A percentile compares a stretch with the other conserved stretches of the same genome.
These are phyloP conservation scores for Ambrosia trifida DNA, from an alignment of 129 eudicot species.

Conservation along the genomic window DNA sequence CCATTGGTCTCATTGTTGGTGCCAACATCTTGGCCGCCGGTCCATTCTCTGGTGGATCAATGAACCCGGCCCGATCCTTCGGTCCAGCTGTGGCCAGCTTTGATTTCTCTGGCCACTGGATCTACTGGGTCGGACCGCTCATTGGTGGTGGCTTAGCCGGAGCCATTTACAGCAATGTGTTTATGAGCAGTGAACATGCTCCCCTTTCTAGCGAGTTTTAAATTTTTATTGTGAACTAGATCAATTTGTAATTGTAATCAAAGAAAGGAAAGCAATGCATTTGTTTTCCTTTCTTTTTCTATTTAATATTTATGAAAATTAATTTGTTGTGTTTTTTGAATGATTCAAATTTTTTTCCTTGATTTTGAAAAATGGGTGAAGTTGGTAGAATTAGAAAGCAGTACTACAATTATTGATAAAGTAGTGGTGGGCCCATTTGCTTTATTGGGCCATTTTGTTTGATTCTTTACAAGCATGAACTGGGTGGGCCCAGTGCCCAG, in stretches of 20 bases:
- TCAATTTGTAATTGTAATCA: constrained; percentile 26
- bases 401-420: constrained; percentile 19
- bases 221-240: constrained; percentile 1
- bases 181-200: constrained; percentile 53
- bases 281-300: constrained; percentile 32
- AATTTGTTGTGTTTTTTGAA: not conserved
- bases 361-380: constrained; percentile 24
- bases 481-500: constrained; percentile 25
- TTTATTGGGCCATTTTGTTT: constrained; percentile 29
- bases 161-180: constrained; percentile 48
- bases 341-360: not conserved
- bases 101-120: constrained; percentile 57
- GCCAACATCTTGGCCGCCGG: constrained; percentile 89
- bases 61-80: constrained; percentile 81
- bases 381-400: constrained; percentile 29
- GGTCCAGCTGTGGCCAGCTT: constrained; percentile 72
- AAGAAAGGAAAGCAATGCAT: constrained; percentile 23
- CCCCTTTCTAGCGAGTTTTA: constrained; percentile 51
- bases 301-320: constrained; percentile 2
- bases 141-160: constrained; percentile 73
- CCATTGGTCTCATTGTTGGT: constrained; percentile 80
- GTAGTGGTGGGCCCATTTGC: constrained; percentile 34
- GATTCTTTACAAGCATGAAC: constrained; percentile 16
- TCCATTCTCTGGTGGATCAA: constrained; percentile 80
- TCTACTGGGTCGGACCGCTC: constrained; percentile 79